A percentile compares a stretch with the other conserved stretches of the same genome.
Conservation (phyloP, 2,329 filamentous ascomycete species). For the Massarina eburnea region DNA sequence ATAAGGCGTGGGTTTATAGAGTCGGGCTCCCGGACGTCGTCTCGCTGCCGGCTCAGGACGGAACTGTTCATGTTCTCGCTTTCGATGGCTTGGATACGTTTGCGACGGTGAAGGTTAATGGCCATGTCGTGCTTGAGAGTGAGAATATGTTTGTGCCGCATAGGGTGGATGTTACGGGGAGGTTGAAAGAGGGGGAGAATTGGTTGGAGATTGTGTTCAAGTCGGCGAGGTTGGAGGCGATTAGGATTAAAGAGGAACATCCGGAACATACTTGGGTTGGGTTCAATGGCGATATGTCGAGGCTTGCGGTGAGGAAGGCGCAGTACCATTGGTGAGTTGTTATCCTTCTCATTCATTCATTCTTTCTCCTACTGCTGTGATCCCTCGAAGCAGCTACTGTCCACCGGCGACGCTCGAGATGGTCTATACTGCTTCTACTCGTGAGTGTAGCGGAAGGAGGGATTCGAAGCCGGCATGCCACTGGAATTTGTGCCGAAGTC, state of each 20-base stretch:
- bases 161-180: constrained; percentile 54
- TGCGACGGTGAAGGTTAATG: constrained; percentile 60
- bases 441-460: no score
- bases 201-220: constrained; percentile 60
- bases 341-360: no score
- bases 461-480: no score
- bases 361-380: no score
- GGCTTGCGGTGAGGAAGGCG: constrained; percentile 56
- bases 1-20: constrained; percentile 52
- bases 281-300: constrained; percentile 55
- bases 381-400: no score
- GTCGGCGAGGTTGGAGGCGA: constrained; percentile 56
- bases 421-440: no score
- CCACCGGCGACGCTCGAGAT: no score
- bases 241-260: constrained; percentile 55
- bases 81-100: constrained; percentile 68
- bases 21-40: constrained; percentile 32
- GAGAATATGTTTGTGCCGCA: constrained; percentile 68
- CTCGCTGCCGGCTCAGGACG: constrained; percentile 19
- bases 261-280: constrained; percentile 59
- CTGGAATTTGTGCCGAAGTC: no score
- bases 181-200: constrained; percentile 46
- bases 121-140: constrained; percentile 53
- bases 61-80: constrained; percentile 51
- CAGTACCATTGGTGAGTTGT: constrained; percentile 49